phyloP scores from a whole-genome alignment of 225 moss, liverwort and hornwort species.

The Thuidium tamariscinum region DNA sequence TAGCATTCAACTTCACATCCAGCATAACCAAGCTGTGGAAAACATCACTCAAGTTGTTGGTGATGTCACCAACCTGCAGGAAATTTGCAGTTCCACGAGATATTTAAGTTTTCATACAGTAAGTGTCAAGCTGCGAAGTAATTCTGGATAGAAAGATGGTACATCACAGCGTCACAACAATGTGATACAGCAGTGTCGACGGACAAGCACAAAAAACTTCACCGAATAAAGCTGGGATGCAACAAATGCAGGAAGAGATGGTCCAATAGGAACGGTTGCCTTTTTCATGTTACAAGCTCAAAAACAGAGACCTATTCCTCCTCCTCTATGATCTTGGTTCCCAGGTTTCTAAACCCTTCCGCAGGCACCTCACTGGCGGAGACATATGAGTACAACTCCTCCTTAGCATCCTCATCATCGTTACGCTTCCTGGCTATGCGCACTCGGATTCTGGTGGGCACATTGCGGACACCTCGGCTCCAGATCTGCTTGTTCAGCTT shows the following conservation, averaged over 20 bases:
- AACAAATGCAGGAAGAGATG: neutral
- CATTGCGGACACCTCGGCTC: conserved; percentile 11
- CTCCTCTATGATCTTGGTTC: conserved; percentile 10
- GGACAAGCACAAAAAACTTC: too few relatives aligned
- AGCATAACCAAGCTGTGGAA: neutral
- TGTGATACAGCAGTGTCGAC: neutral
- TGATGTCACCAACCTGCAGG: neutral
- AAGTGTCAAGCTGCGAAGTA: neutral
- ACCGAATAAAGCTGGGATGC: neutral
- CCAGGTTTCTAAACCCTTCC: conserved; percentile 1
- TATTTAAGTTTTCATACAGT: neutral
- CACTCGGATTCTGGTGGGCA: conserved; percentile 7
- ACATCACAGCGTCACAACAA: neutral
- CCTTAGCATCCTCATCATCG: conserved; percentile 13
- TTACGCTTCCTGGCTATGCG: conserved; percentile 17
- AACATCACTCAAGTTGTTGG: neutral
- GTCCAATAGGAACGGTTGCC: neutral
- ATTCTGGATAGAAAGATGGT: neutral
- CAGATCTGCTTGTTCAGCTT: conserved; percentile 14
- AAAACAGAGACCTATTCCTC: neutral
- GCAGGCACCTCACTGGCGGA: neutral
- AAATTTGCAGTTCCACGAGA: neutral
- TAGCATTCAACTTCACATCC: neutral
- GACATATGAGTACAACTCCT: conserved; percentile 12
- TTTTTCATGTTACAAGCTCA: neutral